Base-by-base conservation (phyloP, 306 rosid genomes). In the Coriaria nepalensis region DNA sequence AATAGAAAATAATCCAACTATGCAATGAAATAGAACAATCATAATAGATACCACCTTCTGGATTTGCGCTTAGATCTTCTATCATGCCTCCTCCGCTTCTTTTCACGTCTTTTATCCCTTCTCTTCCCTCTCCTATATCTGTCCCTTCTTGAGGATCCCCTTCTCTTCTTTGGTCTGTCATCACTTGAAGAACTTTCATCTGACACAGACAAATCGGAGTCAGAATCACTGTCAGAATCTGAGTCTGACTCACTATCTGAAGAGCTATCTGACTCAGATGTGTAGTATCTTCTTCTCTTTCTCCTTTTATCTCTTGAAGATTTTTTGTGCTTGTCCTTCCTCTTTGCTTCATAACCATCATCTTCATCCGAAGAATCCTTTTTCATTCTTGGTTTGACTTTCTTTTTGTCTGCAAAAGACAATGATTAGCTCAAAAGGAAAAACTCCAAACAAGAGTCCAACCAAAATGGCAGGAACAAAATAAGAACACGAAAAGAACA, bases 211-310 rank as follows among this genome's bases (percentile, higher is more conserved):
- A 53, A 8, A 72, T 68, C 62, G 4, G 87, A 77, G 50, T 92
- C 94, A 33, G 94, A 75, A 71, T 68, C 96, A 75, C 81, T 78
- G 65, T 85, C 94, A 53, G 79, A 67, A 53, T 82, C 98, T 0
- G 94, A 82, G 44, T 79, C 87, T 10, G 37, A 13, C 9, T 90
- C 96, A 46, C 94, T 65, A 73, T 81, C 98, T 6, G 87, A 85
- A 40, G 82, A 76, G 65, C 80, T 92, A 47, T 68, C 86, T 2
- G 98, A 77, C 14, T 70, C 79, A 0, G 88, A 77, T 49, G 85
- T 69, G 64, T 78, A 58, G 53, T 85, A 66, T 75, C 66, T 71
- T 60, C 51, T 82, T 69, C 74, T 74, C 75, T 79, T 77, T 66
- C 71, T 92, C 75, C 68, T 75, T 76, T 59, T 65, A 42, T 79